A percentile compares a stretch with the other conserved stretches of the same genome.
phyloP scores from a whole-genome alignment of 805 yeast species.

The Lipomyces sp. region DNA sequence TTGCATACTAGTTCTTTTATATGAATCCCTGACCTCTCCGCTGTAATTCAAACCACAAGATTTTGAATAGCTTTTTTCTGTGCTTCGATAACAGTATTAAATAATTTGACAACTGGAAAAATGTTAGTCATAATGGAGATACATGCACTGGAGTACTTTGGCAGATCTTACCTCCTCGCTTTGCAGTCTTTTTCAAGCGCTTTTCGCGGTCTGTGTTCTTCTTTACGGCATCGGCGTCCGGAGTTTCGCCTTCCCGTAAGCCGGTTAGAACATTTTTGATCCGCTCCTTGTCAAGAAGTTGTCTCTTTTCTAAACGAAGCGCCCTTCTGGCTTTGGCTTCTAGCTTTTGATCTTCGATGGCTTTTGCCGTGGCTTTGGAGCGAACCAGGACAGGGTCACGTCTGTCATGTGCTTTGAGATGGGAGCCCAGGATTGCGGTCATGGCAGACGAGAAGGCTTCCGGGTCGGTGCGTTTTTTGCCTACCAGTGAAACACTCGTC shows the following conservation, averaged over 20 bases:
- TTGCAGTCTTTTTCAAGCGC: slow-evolving; percentile 73
- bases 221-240: slow-evolving; percentile 53
- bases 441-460: slow-evolving; percentile 78
- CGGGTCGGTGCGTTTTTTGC: slow-evolving; percentile 64
- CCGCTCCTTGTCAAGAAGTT: slow-evolving; percentile 62
- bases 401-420: slow-evolving; percentile 82
- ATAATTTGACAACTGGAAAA: slow-evolving; percentile 57
- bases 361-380: slow-evolving; percentile 54
- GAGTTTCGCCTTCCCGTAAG: slow-evolving; percentile 36
- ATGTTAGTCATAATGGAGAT: background rate
- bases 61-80: slow-evolving; percentile 43
- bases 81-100: slow-evolving; percentile 77
- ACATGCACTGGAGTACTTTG: background rate
- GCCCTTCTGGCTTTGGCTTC: slow-evolving; percentile 79
- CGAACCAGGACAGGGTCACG: slow-evolving; percentile 88
- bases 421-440: slow-evolving; percentile 77
- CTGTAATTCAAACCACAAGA: slow-evolving; percentile 5
- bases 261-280: slow-evolving; percentile 53
- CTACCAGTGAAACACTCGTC: no score
- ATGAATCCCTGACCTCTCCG: background rate
- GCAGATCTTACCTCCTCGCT: slow-evolving; percentile 56
- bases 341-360: slow-evolving; percentile 73
- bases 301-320: slow-evolving; percentile 67
- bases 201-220: slow-evolving; percentile 63
- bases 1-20: no score